Conservation (phyloP, 2,329 filamentous ascomycete species). For the Neocatenulostroma microsporum region DNA sequence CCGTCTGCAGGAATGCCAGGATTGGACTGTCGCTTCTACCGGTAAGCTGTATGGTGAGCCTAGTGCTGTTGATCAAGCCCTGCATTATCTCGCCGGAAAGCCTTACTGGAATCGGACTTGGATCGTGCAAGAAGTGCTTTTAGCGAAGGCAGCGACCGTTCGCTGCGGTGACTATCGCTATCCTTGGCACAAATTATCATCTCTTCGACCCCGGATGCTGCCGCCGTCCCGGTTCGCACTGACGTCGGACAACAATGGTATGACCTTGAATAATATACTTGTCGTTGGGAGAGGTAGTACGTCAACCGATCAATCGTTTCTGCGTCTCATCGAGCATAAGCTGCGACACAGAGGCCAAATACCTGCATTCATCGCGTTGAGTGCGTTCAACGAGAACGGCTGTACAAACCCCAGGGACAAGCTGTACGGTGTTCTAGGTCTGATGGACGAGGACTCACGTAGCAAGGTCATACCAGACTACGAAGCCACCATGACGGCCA, state of each 20-base stretch:
- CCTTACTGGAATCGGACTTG: neutral
- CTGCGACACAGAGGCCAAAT: neutral
- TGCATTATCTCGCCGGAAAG: neutral
- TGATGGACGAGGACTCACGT: neutral
- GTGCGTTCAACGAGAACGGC: neutral
- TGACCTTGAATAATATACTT: neutral
- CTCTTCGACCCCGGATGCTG: neutral
- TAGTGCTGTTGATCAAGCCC: neutral
- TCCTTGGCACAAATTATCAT: neutral
- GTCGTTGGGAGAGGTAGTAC: neutral
- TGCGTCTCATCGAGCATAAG: neutral
- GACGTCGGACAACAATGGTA: neutral
- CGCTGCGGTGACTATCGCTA: neutral
- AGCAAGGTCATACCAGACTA: neutral
- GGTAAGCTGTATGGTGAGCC: too few species aligned
- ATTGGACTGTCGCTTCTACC: neutral
- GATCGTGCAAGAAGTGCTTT: neutral
- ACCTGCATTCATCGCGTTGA: neutral
- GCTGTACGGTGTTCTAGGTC: neutral
- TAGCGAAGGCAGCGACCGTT: neutral
- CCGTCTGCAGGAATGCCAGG: neutral
- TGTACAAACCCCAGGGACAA: neutral
- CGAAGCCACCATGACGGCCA: neutral
- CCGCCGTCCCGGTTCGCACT: neutral
- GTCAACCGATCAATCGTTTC: neutral